phyloP scores from a whole-genome alignment of 139 green algal genomes.

The Tetradesmus obliquus region DNA sequence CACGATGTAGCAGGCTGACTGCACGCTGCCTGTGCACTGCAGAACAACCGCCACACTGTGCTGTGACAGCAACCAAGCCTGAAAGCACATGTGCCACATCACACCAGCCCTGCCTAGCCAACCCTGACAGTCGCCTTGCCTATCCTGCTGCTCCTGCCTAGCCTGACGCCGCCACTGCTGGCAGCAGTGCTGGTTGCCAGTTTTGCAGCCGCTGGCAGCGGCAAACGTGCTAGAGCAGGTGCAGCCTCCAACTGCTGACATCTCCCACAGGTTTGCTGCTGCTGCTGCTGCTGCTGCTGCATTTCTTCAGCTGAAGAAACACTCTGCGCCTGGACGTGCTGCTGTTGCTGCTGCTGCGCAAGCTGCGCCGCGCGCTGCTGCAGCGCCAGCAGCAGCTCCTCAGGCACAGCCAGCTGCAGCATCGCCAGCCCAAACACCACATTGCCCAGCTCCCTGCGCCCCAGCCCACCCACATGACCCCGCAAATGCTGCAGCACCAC shows the following conservation, averaged over 20 bases:
- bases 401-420: background rate
- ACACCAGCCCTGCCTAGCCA: background rate
- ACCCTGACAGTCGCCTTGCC: background rate
- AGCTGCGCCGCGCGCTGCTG: background rate
- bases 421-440: slow-evolving; percentile 18
- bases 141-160: background rate
- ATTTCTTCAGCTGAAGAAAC: no score
- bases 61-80: no score
- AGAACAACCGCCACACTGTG: no score
- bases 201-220: background rate
- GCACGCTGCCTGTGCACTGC: no score
- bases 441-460: slow-evolving; percentile 7
- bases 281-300: background rate
- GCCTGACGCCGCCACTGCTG: background rate
- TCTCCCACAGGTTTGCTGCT: background rate
- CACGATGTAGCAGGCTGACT: no score
- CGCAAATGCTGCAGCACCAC: slow-evolving; percentile 4
- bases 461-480: background rate
- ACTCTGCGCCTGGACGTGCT: background rate
- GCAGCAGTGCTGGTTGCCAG: background rate
- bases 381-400: background rate
- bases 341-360: background rate
- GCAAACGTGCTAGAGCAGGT: no score
- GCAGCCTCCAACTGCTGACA: background rate
- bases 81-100: no score